A percentile compares a stretch with the other conserved stretches of the same genome.
These are phyloP conservation scores for Cutaneotrichosporon sp. DNA, from an alignment of 1,284 basidiomycete genomes.

Conservation along the genomic window DNA sequence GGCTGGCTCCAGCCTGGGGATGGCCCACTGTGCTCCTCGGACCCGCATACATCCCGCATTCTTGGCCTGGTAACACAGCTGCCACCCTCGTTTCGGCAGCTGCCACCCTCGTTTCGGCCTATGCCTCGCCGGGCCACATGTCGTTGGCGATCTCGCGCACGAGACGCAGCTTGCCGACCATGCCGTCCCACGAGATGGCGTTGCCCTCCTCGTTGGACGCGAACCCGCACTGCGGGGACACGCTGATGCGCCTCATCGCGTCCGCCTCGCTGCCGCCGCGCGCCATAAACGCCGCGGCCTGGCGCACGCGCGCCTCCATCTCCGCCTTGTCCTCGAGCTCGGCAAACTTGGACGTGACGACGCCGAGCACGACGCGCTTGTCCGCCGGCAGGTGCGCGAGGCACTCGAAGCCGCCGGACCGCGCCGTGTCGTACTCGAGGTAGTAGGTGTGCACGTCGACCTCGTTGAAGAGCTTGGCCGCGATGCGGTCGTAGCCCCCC, in stretches of 20 bases:
- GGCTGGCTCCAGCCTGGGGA: too few relatives aligned
- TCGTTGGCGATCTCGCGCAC: slow-evolving; percentile 40
- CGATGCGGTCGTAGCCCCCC: slow-evolving; percentile 73
- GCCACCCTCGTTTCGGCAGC: too few relatives aligned
- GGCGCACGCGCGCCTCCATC: slow-evolving; percentile 63
- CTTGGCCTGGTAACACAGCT: too few relatives aligned
- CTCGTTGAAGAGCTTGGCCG: slow-evolving; percentile 66
- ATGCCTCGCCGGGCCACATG: slow-evolving; percentile 35
- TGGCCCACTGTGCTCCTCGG: too few relatives aligned
- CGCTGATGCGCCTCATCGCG: slow-evolving; percentile 35
- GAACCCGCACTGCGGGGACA: slow-evolving; percentile 46
- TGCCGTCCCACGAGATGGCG: slow-evolving; percentile 39
- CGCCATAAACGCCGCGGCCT: slow-evolving; percentile 62
- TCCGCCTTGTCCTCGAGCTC: slow-evolving; percentile 64
- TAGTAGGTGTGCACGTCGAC: slow-evolving; percentile 76
- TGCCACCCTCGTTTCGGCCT: too few relatives aligned
- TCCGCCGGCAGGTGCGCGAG: slow-evolving; percentile 63
- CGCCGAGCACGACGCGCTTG: slow-evolving; percentile 70
- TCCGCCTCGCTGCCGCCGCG: slow-evolving; percentile 24
- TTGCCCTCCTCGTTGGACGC: slow-evolving; percentile 40
- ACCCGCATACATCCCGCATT: not conserved
- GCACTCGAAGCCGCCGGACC: slow-evolving; percentile 70
- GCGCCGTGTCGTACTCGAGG: slow-evolving; percentile 72
- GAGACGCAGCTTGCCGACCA: slow-evolving; percentile 42
- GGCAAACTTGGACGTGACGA: slow-evolving; percentile 71